Evolutionary conservation across 202 grass and related monocot genomes (phyloP).

Genomic region (Schoenoplectus triqueter): DNA sequence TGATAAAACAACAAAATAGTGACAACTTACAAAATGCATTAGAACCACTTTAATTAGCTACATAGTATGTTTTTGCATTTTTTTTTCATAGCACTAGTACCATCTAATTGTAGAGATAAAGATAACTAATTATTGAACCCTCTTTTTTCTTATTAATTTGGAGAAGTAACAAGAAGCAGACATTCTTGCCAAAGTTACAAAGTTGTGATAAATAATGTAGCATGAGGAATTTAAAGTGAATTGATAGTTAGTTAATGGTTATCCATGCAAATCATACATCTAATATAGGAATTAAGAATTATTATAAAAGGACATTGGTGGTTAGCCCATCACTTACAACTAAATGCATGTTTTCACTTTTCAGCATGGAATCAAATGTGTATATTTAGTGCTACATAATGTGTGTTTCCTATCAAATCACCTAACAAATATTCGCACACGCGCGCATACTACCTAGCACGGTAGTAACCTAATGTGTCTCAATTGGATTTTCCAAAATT

Average conservation of each 20-base stretch:
- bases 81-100: too few species aligned
- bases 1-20: background rate
- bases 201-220: too few species aligned
- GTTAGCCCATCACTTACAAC: conserved; percentile 1
- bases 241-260: conserved; percentile 16
- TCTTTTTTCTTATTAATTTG: background rate
- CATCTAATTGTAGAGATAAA: too few species aligned
- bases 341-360: conserved; percentile 11
- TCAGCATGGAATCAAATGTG: background rate
- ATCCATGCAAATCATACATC: conserved; percentile 17
- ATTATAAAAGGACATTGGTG: conserved; percentile 25
- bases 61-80: too few species aligned
- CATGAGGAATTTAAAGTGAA: conserved; percentile 1
- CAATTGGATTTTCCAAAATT: background rate
- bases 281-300: background rate
- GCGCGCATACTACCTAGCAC: background rate
- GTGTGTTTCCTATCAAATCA: conserved; percentile 1
- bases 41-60: background rate
- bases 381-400: background rate
- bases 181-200: too few species aligned
- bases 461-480: background rate
- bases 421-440: background rate
- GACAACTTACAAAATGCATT: background rate
- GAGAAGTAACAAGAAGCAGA: background rate
- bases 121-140: too few species aligned